phyloP scores from a whole-genome alignment of 1,139 yeast genomes.

The Lodderomyces elongisporus region DNA sequence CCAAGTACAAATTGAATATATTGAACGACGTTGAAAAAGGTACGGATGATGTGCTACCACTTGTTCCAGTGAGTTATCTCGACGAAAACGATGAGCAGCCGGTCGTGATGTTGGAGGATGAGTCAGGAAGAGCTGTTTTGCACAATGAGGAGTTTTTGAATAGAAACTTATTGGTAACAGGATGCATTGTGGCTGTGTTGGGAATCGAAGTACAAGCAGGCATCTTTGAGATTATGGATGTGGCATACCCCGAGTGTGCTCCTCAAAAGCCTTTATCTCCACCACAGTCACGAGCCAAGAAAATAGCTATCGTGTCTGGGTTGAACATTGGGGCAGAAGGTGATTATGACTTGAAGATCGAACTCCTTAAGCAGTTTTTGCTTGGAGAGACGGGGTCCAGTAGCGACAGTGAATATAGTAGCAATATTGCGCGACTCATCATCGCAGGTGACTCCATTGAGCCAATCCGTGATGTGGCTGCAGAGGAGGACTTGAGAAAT shows the following conservation, averaged over 20 bases:
- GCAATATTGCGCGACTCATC: constrained; percentile 49
- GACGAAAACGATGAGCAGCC: constrained; percentile 23
- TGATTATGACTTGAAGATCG: constrained; percentile 44
- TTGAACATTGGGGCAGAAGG: constrained; percentile 46
- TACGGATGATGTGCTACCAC: constrained; percentile 47
- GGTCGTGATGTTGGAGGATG: constrained; percentile 83
- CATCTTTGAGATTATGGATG: constrained; percentile 76
- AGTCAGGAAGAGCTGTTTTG: constrained; percentile 78
- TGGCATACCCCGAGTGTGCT: constrained; percentile 62
- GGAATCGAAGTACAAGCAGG: constrained; percentile 88
- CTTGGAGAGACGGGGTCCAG: constrained; percentile 59
- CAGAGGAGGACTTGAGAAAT: constrained; percentile 19
- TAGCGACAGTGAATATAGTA: constrained; percentile 19
- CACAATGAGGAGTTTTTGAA: constrained; percentile 56
- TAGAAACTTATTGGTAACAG: constrained; percentile 66
- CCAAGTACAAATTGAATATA: constrained; percentile 80
- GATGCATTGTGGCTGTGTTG: constrained; percentile 75
- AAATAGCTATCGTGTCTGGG: constrained; percentile 71
- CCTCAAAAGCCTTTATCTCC: constrained; percentile 48
- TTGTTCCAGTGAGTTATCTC: constrained; percentile 27
- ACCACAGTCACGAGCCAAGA: constrained; percentile 8
- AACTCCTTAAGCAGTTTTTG: constrained; percentile 66
- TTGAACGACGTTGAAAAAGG: constrained; percentile 71
- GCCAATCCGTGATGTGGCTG: constrained; percentile 19
- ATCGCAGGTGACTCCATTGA: constrained; percentile 77